Evolutionary conservation across 208 protist genomes (phyloP), one percentile per base, ranked within the genome.

Genomic region (Leishmania arabica): DNA sequence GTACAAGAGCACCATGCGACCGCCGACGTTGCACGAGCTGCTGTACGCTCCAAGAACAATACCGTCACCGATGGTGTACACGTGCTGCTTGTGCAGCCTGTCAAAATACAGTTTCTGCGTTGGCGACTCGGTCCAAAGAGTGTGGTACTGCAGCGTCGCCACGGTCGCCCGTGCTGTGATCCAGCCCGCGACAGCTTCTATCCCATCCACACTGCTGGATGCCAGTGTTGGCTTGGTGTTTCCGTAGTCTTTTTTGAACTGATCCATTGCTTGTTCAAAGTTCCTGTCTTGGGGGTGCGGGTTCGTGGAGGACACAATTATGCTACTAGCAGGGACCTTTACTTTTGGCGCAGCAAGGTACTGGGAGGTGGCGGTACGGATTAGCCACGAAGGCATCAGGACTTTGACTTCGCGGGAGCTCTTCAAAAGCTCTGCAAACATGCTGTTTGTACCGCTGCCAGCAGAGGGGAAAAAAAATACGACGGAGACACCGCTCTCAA

Each of bases 1-100:
- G 70, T 84, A 78, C 69, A 84, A 62, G 17, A 84, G 53, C 56
- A 80, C 81, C 75, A 80, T 77, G 40, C 81, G 81, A n/a, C 81
- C 81, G 19, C 81, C 81, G 1, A 80, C n/a, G 76, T 80, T 84
- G 70, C 81, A 84, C 21, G 27, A 47, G 3, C 0, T 49, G 24
- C 54, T 77, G 70, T 69, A 80, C 49, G 58, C 31, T 15, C 81
- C 81, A 17, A 84, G 70, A 15, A 72, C 15, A 24, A 80, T 62
- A 17, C 81, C 70, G 0, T n/a, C 51, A 64, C 76, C 75, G 31
- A 84, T 47, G 24, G 76, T 80, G 81, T 78, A 80, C 21, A 62
- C 6, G 6, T 31, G 66, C 37, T n/a, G 56, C 15, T 45, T 1
- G 17, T 54, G 78, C 49, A 84, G n/a, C 0, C 56, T 47, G 9